Evolutionary conservation across 1,139 yeast genomes (phyloP).

Genomic region (Hyphopichia fennica): DNA sequence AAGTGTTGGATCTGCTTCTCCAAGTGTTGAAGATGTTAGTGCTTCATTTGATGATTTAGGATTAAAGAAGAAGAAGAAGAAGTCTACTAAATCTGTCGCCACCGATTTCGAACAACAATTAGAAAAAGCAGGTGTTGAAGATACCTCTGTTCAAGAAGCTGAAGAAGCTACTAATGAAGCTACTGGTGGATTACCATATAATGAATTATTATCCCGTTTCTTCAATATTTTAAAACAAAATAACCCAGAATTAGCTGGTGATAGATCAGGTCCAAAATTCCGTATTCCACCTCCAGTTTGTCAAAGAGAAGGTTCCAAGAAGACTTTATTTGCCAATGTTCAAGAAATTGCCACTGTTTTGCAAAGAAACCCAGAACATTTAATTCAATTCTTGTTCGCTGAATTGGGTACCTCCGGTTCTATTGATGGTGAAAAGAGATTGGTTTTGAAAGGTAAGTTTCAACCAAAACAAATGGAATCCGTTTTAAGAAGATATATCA

Average conservation of each 20-base stretch:
- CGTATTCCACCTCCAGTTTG: slow-evolving; percentile 98
- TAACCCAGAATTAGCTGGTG: slow-evolving; percentile 98
- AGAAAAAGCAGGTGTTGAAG: slow-evolving; percentile 85
- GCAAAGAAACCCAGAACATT: slow-evolving; percentile 96
- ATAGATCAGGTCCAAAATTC: slow-evolving; percentile 87
- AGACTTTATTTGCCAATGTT: slow-evolving; percentile 92
- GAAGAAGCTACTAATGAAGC: slow-evolving; percentile 29
- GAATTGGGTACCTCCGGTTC: slow-evolving; percentile 99
- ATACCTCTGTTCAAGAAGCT: slow-evolving; percentile 27
- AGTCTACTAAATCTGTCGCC: slow-evolving; percentile 56
- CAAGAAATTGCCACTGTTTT: slow-evolving; percentile 92
- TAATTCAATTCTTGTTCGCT: slow-evolving; percentile 94
- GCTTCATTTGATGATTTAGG: slow-evolving; percentile 73
- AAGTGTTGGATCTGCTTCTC: slow-evolving; percentile 31
- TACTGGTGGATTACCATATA: slow-evolving; percentile 69
- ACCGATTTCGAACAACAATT: slow-evolving; percentile 88
- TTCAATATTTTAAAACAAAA: slow-evolving; percentile 83
- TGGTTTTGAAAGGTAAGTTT: slow-evolving; percentile 96
- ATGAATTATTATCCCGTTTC: slow-evolving; percentile 76
- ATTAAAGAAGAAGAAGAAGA: slow-evolving; percentile 81
- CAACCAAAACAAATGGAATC: slow-evolving; percentile 97
- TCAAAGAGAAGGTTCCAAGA: slow-evolving; percentile 96
- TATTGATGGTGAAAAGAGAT: slow-evolving; percentile 95
- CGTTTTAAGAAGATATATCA: slow-evolving; percentile 91
- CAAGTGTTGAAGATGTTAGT: slow-evolving; percentile 50